These are phyloP conservation scores for Flaveria sonorensis DNA, from an alignment of 129 eudicot genomes.

Conservation along the genomic window DNA sequence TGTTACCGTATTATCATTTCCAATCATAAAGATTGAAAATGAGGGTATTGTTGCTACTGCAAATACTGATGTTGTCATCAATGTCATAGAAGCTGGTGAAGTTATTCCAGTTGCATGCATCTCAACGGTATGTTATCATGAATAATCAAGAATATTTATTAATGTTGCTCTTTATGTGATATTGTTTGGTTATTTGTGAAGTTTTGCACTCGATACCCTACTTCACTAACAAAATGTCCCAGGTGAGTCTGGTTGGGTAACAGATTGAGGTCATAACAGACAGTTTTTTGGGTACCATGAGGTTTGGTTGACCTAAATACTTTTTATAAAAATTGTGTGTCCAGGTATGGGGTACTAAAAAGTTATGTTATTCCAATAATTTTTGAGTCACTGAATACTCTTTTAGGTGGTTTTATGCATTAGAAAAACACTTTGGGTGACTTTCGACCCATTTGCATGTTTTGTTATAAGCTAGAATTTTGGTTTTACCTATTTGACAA, in stretches of 20 bases:
- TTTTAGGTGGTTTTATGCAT: conserved; percentile 9
- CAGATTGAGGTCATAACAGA: background rate
- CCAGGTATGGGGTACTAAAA: background rate
- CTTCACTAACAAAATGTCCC: background rate
- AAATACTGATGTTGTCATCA: conserved; percentile 62
- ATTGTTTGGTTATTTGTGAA: background rate
- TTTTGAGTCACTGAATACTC: background rate
- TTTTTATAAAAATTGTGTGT: background rate
- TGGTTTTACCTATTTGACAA: background rate
- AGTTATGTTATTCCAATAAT: background rate
- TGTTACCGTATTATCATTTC: conserved; percentile 63
- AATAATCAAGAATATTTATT: conserved; percentile 4
- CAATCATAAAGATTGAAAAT: conserved; percentile 49
- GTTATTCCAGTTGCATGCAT: conserved; percentile 73
- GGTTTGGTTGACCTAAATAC: background rate
- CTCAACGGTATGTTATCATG: conserved; percentile 56
- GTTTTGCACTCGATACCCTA: background rate
- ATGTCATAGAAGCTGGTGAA: conserved; percentile 66
- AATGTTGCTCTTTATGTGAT: background rate
- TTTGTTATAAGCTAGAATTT: background rate
- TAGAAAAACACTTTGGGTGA: background rate
- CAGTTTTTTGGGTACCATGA: background rate
- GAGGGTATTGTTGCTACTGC: conserved; percentile 45
- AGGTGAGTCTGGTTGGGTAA: conserved; percentile 5
- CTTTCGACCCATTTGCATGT: background rate